phyloP scores from a whole-genome alignment of 371 early-diverging fungal species.

The Mortierella sp. region DNA sequence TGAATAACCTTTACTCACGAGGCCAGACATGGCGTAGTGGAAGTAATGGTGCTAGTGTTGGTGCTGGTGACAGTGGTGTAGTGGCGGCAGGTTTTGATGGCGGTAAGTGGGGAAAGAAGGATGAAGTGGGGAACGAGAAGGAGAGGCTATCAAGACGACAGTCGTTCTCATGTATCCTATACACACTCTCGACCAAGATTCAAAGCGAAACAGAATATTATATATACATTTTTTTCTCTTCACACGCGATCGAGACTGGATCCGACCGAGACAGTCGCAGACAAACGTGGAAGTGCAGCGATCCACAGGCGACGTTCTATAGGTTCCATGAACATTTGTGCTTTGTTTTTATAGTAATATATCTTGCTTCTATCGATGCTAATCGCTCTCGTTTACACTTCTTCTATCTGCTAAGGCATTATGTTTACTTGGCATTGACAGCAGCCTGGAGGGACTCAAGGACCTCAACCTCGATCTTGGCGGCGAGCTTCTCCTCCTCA shows the following conservation, averaged over 20 bases:
- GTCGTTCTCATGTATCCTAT: conserved; percentile 1
- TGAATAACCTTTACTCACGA: conserved; percentile 7
- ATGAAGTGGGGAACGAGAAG: neutral
- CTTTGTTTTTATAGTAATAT: conserved; percentile 3
- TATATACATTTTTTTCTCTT: neutral
- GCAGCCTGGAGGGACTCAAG: conserved; percentile 87
- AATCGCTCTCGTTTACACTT: neutral
- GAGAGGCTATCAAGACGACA: neutral
- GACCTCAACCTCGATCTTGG: conserved; percentile 91
- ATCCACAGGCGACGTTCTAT: too few relatives aligned
- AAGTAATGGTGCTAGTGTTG: neutral
- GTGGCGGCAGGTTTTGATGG: neutral
- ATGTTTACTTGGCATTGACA: conserved; percentile 58
- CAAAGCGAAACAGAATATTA: neutral
- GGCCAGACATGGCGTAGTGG: neutral
- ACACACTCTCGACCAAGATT: neutral
- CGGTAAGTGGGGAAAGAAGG: neutral
- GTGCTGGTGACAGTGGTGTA: neutral
- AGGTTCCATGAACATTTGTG: too few relatives aligned
- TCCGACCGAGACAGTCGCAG: neutral
- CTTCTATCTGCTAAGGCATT: neutral
- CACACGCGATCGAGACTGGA: too few relatives aligned
- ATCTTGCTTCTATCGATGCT: neutral
- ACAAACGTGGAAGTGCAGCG: neutral
- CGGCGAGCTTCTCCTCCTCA: conserved; percentile 88